Conservation (phyloP, 1,139 yeast genomes). For the Kodamaea plutei region DNA sequence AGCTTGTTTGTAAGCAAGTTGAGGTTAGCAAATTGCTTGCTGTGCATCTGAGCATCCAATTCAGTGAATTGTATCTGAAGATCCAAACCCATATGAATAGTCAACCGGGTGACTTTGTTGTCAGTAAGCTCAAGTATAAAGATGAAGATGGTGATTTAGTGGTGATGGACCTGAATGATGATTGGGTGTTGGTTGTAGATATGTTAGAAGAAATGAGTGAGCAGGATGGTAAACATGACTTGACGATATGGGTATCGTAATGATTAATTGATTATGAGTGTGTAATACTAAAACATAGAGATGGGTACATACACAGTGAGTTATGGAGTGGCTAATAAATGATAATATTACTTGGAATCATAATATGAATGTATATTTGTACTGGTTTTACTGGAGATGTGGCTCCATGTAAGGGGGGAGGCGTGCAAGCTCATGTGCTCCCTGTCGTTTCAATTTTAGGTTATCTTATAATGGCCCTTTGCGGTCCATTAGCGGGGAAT, state of each 20-base stretch:
- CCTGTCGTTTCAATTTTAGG: too few relatives aligned
- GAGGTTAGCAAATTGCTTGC: constrained; percentile 28
- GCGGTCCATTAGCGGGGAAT: too few relatives aligned
- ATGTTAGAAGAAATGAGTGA: constrained; percentile 42
- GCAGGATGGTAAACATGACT: constrained; percentile 27
- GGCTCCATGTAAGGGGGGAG: too few relatives aligned
- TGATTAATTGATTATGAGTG: background rate
- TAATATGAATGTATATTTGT: too few relatives aligned
- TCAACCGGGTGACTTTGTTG: constrained; percentile 34
- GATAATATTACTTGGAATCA: too few relatives aligned
- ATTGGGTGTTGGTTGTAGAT: constrained; percentile 57
- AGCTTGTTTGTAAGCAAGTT: constrained; percentile 48
- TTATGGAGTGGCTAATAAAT: too few relatives aligned
- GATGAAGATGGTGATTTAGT: constrained; percentile 97
- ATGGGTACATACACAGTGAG: too few relatives aligned
- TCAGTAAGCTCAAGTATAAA: constrained; percentile 65
- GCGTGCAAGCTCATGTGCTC: too few relatives aligned
- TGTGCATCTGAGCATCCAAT: constrained; percentile 46
- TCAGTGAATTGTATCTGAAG: constrained; percentile 42
- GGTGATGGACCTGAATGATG: constrained; percentile 77
- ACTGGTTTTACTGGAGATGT: too few relatives aligned
- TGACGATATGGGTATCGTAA: constrained; percentile 38
- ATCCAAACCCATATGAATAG: constrained; percentile 35
- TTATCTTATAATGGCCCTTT: too few relatives aligned
- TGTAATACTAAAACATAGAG: too few relatives aligned